Conservation (phyloP, 208 protist species). For the Plasmodiophora brassicae region DNA sequence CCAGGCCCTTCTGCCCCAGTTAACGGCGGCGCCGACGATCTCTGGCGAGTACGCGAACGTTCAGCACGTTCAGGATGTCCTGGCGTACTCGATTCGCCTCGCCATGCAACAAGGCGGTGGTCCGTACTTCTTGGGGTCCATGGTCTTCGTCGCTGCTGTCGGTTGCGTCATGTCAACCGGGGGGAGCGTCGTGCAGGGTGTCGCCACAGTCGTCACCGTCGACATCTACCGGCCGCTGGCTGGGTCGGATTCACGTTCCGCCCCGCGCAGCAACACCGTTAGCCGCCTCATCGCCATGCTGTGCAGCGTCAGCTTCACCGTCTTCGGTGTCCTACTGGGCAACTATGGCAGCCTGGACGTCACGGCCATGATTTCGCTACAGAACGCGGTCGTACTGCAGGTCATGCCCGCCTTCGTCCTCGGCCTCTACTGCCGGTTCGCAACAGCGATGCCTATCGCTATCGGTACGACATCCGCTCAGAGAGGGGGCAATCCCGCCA, state of each 20-base stretch:
- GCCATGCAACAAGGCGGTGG: background rate
- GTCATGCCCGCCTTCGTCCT: background rate
- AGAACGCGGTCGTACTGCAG: conserved; percentile 13
- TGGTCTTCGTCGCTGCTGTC: background rate
- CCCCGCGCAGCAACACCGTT: no score
- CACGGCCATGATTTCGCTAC: background rate
- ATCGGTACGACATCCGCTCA: no score
- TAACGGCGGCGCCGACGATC: background rate
- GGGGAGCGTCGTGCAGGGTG: background rate
- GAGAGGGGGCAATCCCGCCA: no score
- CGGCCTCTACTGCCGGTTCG: background rate
- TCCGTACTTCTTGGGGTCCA: background rate
- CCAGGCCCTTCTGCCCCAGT: background rate
- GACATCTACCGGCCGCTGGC: background rate
- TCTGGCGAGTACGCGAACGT: background rate
- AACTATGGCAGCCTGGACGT: background rate
- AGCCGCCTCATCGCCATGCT: background rate
- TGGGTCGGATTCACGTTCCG: background rate
- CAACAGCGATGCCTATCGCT: background rate
- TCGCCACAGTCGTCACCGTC: background rate
- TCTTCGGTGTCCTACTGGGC: background rate
- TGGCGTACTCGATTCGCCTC: background rate
- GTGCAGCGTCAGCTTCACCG: background rate
- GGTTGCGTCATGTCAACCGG: background rate
- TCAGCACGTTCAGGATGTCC: background rate